phyloP scores from a whole-genome alignment of 1,284 basidiomycete genomes.

The Cystobasidium pallidum region DNA sequence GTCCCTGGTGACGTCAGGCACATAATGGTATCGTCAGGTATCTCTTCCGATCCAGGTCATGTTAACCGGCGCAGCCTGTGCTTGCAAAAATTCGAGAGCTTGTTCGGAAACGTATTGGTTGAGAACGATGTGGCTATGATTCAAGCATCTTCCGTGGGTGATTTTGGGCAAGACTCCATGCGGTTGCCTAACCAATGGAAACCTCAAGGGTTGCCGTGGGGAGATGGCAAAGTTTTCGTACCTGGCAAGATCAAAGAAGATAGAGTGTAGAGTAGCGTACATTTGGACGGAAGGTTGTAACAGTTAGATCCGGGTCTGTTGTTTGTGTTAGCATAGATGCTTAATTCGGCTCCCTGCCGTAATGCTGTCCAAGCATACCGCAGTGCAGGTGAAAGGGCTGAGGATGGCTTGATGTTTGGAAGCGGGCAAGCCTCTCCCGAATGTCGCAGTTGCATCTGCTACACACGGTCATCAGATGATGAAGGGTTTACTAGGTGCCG shows the following conservation, averaged over 20 bases:
- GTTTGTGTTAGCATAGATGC: too few relatives aligned
- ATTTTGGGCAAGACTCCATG: neutral
- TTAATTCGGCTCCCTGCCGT: neutral
- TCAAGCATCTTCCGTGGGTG: neutral
- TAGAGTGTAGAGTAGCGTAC: neutral
- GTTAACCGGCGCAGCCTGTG: neutral
- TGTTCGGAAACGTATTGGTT: neutral
- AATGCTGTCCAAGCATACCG: neutral
- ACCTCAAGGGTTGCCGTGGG: neutral
- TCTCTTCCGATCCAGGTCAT: conserved; percentile 1
- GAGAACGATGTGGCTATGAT: neutral
- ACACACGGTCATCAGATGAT: neutral
- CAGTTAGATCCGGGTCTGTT: too few relatives aligned
- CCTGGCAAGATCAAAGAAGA: neutral
- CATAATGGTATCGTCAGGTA: neutral
- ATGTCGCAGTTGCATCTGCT: too few relatives aligned
- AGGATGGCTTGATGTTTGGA: too few relatives aligned
- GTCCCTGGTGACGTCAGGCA: neutral
- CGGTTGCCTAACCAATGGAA: neutral
- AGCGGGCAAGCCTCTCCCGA: too few relatives aligned
- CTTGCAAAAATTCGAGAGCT: neutral
- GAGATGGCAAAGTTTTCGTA: neutral
- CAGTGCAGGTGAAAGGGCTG: too few relatives aligned
- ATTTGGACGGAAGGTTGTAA: neutral
- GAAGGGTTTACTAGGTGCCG: neutral